Evolutionary conservation across 164 flowering plant species (phyloP).

Genomic region (Vitis rotundifolia): DNA sequence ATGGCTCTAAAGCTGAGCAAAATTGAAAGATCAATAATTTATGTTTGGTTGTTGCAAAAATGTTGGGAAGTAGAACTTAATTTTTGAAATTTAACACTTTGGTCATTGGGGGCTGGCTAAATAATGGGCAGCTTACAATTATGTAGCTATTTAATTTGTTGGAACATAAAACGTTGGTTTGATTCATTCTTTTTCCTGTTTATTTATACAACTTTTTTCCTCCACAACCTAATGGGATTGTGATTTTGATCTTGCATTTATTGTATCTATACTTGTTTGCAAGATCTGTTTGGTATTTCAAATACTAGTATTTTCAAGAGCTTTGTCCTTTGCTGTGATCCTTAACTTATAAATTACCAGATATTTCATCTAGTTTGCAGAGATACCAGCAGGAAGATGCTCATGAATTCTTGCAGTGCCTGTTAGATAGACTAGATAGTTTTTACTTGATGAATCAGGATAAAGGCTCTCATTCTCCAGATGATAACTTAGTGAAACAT

Average conservation of each 20-base stretch:
- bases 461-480: slow-evolving; percentile 9
- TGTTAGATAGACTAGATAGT: slow-evolving; percentile 72
- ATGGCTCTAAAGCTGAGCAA: too few species aligned
- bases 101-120: too few species aligned
- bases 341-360: slow-evolving; percentile 49
- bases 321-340: slow-evolving; percentile 12
- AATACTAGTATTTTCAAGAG: not conserved
- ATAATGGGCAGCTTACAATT: too few species aligned
- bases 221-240: not conserved
- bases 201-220: too few species aligned
- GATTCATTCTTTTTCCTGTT: too few species aligned
- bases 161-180: too few species aligned
- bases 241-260: not conserved
- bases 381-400: slow-evolving; percentile 91
- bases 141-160: too few species aligned
- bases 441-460: slow-evolving; percentile 22
- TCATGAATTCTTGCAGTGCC: slow-evolving; percentile 85
- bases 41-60: too few species aligned
- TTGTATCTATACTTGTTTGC: not conserved
- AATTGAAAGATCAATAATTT: too few species aligned
- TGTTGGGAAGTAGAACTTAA: too few species aligned
- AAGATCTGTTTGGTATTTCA: not conserved
- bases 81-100: too few species aligned
- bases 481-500: slow-evolving; percentile 52
- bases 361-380: slow-evolving; percentile 54